phyloP scores from a whole-genome alignment of 768 basidiomycete species.

The Leucocoprinus sp. region DNA sequence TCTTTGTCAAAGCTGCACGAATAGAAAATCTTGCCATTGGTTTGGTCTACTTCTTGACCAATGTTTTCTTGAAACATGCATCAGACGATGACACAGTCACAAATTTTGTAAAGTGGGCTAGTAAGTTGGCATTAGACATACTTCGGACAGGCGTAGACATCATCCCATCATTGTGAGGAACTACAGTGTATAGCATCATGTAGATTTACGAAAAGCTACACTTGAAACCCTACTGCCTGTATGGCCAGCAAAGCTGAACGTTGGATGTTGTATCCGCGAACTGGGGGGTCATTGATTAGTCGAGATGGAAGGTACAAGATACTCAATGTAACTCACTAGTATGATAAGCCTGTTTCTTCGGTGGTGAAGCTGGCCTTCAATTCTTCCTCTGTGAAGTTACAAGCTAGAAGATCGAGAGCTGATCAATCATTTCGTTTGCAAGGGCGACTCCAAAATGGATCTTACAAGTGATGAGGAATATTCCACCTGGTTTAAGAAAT shows the following conservation, averaged over 20 bases:
- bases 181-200: conserved; percentile 4
- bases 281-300: conserved; percentile 26
- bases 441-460: not conserved
- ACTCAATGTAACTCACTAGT: conserved; percentile 44
- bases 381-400: conserved; percentile 82
- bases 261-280: conserved; percentile 65
- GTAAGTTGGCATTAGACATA: conserved; percentile 59
- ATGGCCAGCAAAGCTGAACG: conserved; percentile 70
- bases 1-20: conserved; percentile 68
- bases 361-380: conserved; percentile 45
- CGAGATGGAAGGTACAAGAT: not conserved
- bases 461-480: conserved; percentile 77
- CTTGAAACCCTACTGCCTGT: conserved; percentile 64
- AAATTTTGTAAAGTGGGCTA: conserved; percentile 59
- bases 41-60: conserved; percentile 59
- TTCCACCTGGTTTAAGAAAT: conserved; percentile 57
- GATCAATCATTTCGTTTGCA: not conserved
- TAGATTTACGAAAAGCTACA: conserved; percentile 55
- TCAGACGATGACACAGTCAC: conserved; percentile 24
- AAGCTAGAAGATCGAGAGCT: conserved; percentile 39
- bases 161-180: conserved; percentile 25
- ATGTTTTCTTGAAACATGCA: conserved; percentile 26
- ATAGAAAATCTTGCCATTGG: conserved; percentile 66
- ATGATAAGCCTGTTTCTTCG: conserved; percentile 40
- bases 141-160: conserved; percentile 57